phyloP scores from a whole-genome alignment of 177 flowering plant species.

The Tripterygium wilfordii region DNA sequence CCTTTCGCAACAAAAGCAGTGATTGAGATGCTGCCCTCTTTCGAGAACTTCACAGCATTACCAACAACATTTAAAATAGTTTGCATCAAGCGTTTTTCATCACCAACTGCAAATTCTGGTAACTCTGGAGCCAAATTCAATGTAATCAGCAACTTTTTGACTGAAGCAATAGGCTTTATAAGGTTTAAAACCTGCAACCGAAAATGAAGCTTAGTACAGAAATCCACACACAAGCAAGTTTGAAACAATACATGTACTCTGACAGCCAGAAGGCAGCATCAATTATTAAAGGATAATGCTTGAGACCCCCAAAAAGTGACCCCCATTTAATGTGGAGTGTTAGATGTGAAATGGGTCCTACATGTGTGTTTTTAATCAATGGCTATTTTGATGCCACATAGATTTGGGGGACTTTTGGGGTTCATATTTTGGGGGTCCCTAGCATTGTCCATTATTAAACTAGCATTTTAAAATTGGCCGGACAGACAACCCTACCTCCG shows the following conservation, averaged over 20 bases:
- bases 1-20: conserved; percentile 57
- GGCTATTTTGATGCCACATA: too few relatives aligned
- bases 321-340: too few relatives aligned
- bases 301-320: too few relatives aligned
- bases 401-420: too few relatives aligned
- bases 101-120: conserved; percentile 82
- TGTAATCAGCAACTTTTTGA: conserved; percentile 58
- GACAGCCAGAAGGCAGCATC: background rate
- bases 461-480: background rate
- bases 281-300: too few relatives aligned
- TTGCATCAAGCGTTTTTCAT: conserved; percentile 92
- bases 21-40: conserved; percentile 73
- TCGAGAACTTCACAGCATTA: conserved; percentile 89
- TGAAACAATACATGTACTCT: background rate
- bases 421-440: too few relatives aligned
- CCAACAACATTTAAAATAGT: conserved; percentile 74
- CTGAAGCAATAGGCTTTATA: conserved; percentile 83
- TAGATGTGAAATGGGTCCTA: too few relatives aligned
- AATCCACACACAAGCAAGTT: background rate
- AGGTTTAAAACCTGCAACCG: conserved; percentile 67
- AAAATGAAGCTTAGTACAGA: too few relatives aligned
- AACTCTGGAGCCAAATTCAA: conserved; percentile 62
- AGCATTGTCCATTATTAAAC: too few relatives aligned
- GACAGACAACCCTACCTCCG: conserved; percentile 47
- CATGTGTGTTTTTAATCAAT: too few relatives aligned